Evolutionary conservation across 305 asterid genomes (phyloP).

Genomic region (Plantago coronopus): DNA sequence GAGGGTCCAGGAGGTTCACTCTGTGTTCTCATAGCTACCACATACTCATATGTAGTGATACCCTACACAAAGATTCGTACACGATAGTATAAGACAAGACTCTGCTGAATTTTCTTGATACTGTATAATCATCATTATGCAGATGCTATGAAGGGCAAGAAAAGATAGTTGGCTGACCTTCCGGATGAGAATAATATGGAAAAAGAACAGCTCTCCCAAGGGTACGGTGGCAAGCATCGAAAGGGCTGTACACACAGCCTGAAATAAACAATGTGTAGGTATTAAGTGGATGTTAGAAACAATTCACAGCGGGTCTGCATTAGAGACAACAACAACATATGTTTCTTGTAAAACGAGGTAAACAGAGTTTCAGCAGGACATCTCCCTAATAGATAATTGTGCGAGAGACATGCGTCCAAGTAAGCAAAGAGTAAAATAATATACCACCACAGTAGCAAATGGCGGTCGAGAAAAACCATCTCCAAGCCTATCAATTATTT

Average conservation of each 20-base stretch:
- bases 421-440: constrained; percentile 13
- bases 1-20: constrained; percentile 96
- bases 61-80: constrained; percentile 42
- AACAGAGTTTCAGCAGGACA: background rate
- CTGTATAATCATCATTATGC: background rate
- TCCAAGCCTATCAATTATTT: constrained; percentile 75
- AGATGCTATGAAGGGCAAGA: constrained; percentile 11
- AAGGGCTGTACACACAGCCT: constrained; percentile 84
- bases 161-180: constrained; percentile 46
- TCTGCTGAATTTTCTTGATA: background rate
- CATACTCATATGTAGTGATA: constrained; percentile 88
- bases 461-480: constrained; percentile 96
- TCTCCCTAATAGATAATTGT: background rate
- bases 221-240: constrained; percentile 86
- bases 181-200: constrained; percentile 85
- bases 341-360: background rate
- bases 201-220: constrained; percentile 84
- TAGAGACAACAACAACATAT: background rate
- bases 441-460: constrained; percentile 91
- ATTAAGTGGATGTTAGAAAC: constrained; percentile 7
- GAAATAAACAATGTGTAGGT: constrained; percentile 27
- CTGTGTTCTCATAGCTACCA: constrained; percentile 90
- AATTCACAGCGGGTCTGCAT: background rate
- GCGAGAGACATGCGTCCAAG: background rate
- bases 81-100: background rate